A percentile compares a stretch with the other conserved stretches of the same genome.
These are phyloP conservation scores for Capsella rubella DNA, from an alignment of 441 rosid species.

Conservation along the genomic window DNA sequence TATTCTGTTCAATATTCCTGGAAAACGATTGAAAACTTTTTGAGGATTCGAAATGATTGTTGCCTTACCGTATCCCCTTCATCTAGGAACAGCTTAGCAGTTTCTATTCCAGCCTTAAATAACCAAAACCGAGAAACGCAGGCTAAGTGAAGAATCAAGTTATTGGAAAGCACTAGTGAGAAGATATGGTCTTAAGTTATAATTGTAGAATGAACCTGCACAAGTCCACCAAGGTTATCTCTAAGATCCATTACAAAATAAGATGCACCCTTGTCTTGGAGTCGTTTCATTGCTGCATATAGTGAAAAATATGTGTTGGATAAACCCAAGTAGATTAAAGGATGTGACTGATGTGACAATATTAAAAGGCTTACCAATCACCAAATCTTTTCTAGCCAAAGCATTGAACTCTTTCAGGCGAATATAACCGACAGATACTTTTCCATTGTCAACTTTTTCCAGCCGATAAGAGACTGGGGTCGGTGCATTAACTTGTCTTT, in stretches of 20 bases:
- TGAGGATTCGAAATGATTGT: not conserved
- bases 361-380: constrained; percentile 62
- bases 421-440: constrained; percentile 74
- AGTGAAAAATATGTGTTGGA: constrained; percentile 12
- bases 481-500: constrained; percentile 83
- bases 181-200: constrained; percentile 15
- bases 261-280: constrained; percentile 86
- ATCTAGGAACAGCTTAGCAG: constrained; percentile 85
- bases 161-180: not conserved
- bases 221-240: constrained; percentile 98
- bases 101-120: constrained; percentile 95
- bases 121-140: constrained; percentile 28
- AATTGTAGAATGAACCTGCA: constrained; percentile 62
- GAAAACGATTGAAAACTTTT: not conserved
- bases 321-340: not conserved
- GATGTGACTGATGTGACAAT: constrained; percentile 3
- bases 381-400: constrained; percentile 90
- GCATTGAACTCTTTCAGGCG: constrained; percentile 96
- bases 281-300: constrained; percentile 83
- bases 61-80: constrained; percentile 81
- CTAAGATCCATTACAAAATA: constrained; percentile 90
- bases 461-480: constrained; percentile 85
- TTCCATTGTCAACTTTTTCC: constrained; percentile 75
- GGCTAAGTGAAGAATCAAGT: constrained; percentile 18
- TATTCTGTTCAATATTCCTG: not conserved